phyloP scores from a whole-genome alignment of 1,139 yeast species.

The Sugiyamaella neomexicana region DNA sequence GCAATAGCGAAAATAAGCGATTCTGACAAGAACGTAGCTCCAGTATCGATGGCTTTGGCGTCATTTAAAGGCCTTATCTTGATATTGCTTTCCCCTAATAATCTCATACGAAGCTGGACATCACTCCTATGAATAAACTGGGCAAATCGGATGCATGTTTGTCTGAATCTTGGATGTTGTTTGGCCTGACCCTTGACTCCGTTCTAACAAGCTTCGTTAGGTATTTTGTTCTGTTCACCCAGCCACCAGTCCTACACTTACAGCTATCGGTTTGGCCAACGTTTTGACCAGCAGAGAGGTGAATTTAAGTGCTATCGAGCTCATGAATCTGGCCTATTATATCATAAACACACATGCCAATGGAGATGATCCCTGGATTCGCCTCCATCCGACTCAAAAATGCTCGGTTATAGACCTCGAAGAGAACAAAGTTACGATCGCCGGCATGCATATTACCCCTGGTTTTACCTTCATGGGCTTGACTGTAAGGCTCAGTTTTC shows the following conservation, averaged over 20 bases:
- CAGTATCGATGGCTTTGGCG: conserved; percentile 77
- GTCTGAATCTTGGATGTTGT: conserved; percentile 65
- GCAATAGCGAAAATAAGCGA: conserved; percentile 75
- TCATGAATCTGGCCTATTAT: conserved; percentile 33
- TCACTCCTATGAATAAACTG: conserved; percentile 73
- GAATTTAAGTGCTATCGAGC: conserved; percentile 65
- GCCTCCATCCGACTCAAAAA: background rate
- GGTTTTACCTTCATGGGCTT: background rate
- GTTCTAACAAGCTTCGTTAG: conserved; percentile 36
- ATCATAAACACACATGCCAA: background rate
- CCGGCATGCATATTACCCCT: background rate
- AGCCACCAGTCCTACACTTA: conserved; percentile 31
- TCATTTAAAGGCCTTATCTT: conserved; percentile 80
- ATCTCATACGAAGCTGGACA: conserved; percentile 57
- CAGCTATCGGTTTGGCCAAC: conserved; percentile 79
- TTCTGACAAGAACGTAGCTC: conserved; percentile 79
- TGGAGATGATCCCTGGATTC: background rate
- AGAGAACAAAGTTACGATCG: background rate
- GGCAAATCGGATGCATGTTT: conserved; percentile 66
- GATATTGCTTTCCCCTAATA: conserved; percentile 57
- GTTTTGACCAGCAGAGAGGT: conserved; percentile 75
- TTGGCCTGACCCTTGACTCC: conserved; percentile 73
- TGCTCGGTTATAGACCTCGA: background rate
- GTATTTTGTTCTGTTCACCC: background rate
- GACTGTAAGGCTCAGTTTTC: background rate